Evolutionary conservation across 768 basidiomycete genomes (phyloP), one percentile per base, ranked within the genome.

Genomic region (Hypholoma sublateritium): DNA sequence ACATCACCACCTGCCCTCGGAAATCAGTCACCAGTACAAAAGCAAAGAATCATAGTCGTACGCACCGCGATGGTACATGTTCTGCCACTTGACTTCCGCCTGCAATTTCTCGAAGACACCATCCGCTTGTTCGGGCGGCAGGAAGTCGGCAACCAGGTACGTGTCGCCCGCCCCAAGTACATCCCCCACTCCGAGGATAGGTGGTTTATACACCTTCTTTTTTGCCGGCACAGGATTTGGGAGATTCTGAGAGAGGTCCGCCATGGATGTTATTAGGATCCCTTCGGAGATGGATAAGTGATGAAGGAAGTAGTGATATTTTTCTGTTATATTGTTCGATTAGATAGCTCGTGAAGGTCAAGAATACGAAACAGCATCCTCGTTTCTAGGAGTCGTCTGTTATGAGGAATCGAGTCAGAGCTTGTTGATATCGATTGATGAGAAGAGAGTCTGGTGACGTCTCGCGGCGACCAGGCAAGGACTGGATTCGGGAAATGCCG

Each of bases 41-140:
- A n/a, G 0, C 42, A 53, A 37, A 21, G 32, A 44, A 46, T 35
- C 5, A 13, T 3, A n/a, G 32, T 12, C 19, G 5, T 3, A 62
- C 73, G n/a, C 53, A 83, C 90, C 90, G 70, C 86, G 77, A 69
- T 91, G 90, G 58, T 82, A 72, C 90, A 93, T 93, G 2, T 75
- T 75, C 45, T 80, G 76, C 89, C 89, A 93, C 46, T 77, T 73
- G 0, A 92, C 91, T 65, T 92, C 90, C 9, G 76, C 69, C 57
- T 70, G 77, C 60, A 91, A 59, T 4, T 72, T 78, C 46, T 81
- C 82, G 63, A 91, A 91, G 0, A 82, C 86, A 16, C 65, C 67
- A 6, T 76, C 76, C 2, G 80, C 84, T 32, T 89, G 67, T 4
- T 83, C 82, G 0, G 72, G 62, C 0, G 87, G 83, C 12, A 91